Evolutionary conservation across 192 early-diverging fungal species (phyloP).

Genomic region (Backusella sp.): DNA sequence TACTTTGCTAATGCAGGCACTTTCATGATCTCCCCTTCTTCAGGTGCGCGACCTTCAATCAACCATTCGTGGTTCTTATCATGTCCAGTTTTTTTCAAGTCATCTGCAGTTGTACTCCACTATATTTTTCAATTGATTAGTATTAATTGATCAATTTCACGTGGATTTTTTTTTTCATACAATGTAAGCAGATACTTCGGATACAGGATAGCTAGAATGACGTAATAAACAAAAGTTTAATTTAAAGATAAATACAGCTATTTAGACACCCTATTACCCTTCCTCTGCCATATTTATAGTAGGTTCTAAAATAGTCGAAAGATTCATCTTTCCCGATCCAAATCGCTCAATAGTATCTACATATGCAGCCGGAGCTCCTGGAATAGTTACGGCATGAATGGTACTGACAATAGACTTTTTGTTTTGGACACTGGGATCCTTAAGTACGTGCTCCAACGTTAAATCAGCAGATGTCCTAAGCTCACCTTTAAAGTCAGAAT

Average conservation of each 20-base stretch:
- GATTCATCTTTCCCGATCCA: conserved; percentile 56
- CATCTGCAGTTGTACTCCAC: conserved; percentile 36
- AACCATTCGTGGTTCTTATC: conserved; percentile 40
- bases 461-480: conserved; percentile 22
- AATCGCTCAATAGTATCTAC: conserved; percentile 60
- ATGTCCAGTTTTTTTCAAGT: neutral
- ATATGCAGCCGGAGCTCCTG: conserved; percentile 73
- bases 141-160: neutral
- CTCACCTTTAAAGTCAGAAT: neutral
- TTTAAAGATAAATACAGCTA: too few relatives aligned
- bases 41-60: conserved; percentile 52
- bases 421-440: conserved; percentile 23
- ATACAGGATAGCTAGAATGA: conserved; percentile 9
- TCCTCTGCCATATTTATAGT: conserved; percentile 66
- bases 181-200: conserved; percentile 26
- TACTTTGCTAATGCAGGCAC: conserved; percentile 54
- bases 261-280: conserved; percentile 39
- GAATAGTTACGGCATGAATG: conserved; percentile 59
- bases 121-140: neutral
- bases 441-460: conserved; percentile 47
- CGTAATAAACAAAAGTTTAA: too few relatives aligned
- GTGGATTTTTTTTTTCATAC: neutral
- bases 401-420: conserved; percentile 35
- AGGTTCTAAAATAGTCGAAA: conserved; percentile 57
- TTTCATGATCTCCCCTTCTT: conserved; percentile 57